phyloP scores from a whole-genome alignment of 2,329 filamentous ascomycete species.

The Pyrenochaeta sp. region DNA sequence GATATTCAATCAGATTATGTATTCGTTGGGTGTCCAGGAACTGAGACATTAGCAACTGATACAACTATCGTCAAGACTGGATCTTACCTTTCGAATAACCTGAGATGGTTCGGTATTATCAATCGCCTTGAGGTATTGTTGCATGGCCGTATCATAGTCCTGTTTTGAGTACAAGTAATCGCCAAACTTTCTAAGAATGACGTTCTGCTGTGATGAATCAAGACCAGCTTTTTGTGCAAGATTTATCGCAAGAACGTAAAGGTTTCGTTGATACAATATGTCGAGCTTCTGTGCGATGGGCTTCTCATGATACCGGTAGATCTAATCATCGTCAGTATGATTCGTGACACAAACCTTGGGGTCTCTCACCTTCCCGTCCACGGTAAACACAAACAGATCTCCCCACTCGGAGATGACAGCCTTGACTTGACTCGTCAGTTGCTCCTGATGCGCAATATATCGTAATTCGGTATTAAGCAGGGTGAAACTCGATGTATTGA shows the following conservation, averaged over 20 bases:
- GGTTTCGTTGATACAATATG: conserved; percentile 90
- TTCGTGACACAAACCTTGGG: not conserved
- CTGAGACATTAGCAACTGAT: conserved; percentile 50
- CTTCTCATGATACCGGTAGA: conserved; percentile 90
- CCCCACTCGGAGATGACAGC: conserved; percentile 88
- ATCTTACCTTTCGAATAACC: conserved; percentile 82
- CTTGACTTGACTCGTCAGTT: conserved; percentile 80
- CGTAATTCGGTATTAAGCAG: conserved; percentile 91
- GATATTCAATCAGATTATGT: conserved; percentile 94
- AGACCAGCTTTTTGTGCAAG: conserved; percentile 88
- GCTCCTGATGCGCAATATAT: conserved; percentile 88
- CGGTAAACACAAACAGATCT: conserved; percentile 86
- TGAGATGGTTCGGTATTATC: conserved; percentile 96
- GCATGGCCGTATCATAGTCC: conserved; percentile 98
- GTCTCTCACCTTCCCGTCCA: conserved; percentile 85
- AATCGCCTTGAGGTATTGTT: conserved; percentile 95
- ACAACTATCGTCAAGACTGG: not conserved
- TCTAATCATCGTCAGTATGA: conserved; percentile 55
- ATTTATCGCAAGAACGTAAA: conserved; percentile 90
- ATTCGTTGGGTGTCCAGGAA: conserved; percentile 97
- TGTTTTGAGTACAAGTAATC: conserved; percentile 94
- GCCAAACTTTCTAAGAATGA: conserved; percentile 92
- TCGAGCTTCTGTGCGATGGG: conserved; percentile 88
- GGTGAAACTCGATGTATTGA: conserved; percentile 87
- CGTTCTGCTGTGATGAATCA: conserved; percentile 80